These are phyloP conservation scores for Pseudonitzschia delicatissima DNA, from an alignment of 108 stramenopile genomes.

Conservation along the genomic window DNA sequence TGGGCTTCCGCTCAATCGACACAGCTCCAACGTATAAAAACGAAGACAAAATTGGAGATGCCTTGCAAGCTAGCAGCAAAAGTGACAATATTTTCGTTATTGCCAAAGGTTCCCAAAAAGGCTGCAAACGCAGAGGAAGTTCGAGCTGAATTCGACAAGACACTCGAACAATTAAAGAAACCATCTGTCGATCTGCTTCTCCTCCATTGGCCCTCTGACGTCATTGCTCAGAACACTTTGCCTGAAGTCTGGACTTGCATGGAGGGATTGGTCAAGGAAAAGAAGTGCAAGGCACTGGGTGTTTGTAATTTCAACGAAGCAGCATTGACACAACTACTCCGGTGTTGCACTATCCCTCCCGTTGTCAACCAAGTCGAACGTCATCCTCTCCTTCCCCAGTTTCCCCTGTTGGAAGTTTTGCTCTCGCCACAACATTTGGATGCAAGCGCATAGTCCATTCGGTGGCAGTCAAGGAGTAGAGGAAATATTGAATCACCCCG, in stretches of 20 bases:
- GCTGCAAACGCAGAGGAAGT: conserved; percentile 55
- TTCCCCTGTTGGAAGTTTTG: conserved; percentile 68
- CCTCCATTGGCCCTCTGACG: conserved; percentile 82
- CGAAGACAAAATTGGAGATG: conserved; percentile 58
- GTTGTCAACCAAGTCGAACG: conserved; percentile 83
- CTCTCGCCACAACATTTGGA: conserved; percentile 42
- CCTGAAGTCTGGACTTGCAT: conserved; percentile 69
- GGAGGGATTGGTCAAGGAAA: conserved; percentile 55
- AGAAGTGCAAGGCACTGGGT: conserved; percentile 51
- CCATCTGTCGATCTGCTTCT: conserved; percentile 55
- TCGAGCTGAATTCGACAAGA: conserved; percentile 41
- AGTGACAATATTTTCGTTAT: conserved; percentile 32
- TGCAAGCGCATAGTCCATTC: conserved; percentile 65
- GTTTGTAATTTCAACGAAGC: conserved; percentile 72
- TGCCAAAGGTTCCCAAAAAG: conserved; percentile 78
- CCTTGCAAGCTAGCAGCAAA: conserved; percentile 16
- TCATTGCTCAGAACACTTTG: conserved; percentile 44
- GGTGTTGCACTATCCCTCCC: conserved; percentile 42
- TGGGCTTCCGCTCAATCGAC: conserved; percentile 59
- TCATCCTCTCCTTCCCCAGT: conserved; percentile 72
- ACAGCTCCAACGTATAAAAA: conserved; percentile 87
- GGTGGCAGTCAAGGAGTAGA: conserved; percentile 38
- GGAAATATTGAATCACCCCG: conserved; percentile 19
- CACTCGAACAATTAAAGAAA: conserved; percentile 38
- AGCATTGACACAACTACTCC: conserved; percentile 53